Evolutionary conservation across 2,329 filamentous ascomycete species (phyloP).

Genomic region (Monosporascus cannonballus): DNA sequence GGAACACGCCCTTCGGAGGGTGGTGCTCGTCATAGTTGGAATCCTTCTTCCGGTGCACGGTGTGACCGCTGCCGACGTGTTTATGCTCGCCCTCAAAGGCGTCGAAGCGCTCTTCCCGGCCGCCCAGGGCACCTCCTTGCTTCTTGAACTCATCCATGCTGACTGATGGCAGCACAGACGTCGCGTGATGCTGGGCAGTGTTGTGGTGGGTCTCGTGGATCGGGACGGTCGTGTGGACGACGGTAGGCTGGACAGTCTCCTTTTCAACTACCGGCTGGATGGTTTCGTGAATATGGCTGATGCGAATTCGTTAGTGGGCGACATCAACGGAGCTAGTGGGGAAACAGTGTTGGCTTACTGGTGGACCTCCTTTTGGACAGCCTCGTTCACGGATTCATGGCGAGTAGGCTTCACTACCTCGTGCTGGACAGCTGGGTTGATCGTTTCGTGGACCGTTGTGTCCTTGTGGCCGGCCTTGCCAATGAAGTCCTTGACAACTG

Average conservation of each 20-base stretch:
- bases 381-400: slow-evolving; percentile 57
- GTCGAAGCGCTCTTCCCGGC: slow-evolving; percentile 49
- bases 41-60: slow-evolving; percentile 10
- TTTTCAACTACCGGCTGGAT: slow-evolving; percentile 68
- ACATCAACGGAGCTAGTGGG: not conserved
- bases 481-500: slow-evolving; percentile 55
- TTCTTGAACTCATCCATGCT: slow-evolving; percentile 56
- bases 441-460: slow-evolving; percentile 63
- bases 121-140: slow-evolving; percentile 46
- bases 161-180: slow-evolving; percentile 58
- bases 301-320: not conserved
- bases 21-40: slow-evolving; percentile 6
- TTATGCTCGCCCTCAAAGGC: slow-evolving; percentile 58
- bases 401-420: slow-evolving; percentile 54
- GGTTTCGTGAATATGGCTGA: slow-evolving; percentile 55
- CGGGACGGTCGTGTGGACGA: slow-evolving; percentile 66
- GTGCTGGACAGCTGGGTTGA: slow-evolving; percentile 53
- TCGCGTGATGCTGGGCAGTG: slow-evolving; percentile 57
- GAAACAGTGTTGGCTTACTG: slow-evolving; percentile 28
- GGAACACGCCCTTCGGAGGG: slow-evolving; percentile 6
- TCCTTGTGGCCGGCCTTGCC: slow-evolving; percentile 57
- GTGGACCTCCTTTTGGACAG: slow-evolving; percentile 61
- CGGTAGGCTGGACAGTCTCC: slow-evolving; percentile 59
- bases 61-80: slow-evolving; percentile 31
- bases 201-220: slow-evolving; percentile 69